Evolutionary conservation across 148 eudicot genomes (phyloP), one percentile per base, ranked within the genome.

Genomic region (Persicaria tinctoria): DNA sequence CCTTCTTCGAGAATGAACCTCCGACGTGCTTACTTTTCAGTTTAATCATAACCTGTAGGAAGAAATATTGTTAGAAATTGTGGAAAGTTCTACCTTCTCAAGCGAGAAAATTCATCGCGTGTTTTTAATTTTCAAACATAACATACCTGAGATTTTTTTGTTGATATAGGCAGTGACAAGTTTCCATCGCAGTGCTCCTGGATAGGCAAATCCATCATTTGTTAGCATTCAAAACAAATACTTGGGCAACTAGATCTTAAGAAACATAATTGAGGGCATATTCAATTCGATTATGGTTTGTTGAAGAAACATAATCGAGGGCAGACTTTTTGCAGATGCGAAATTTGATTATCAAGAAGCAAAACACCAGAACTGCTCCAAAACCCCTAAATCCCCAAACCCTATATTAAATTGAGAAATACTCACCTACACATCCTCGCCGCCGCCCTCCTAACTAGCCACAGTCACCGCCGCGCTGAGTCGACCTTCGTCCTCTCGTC

Each of bases 11-110:
- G 77, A 91, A 88, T 54, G 95, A 91, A 70, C 97, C 97, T 46
- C 93, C 95, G 9, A 86, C 87, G 74, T 93, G 92, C 74, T 89
- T 93, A 89, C 93, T 91, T 81, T 91, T 93, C 77, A 91, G 18
- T 82, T 88, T 89, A 70, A 89, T 81, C 76, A 84, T 86, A 53
- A 89, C 91, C 90, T 91, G 88, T 75, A 55, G 75, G 60, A 48
- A 4, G 59, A 76, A 17, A 68, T 47, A 49, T n/a, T 51, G 70
- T 78, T 47, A 74, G 76, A 80, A 75, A 69, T 23, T 46, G 14
- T 44, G 16, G 16, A 27, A 27, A 20, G 38, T 53, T 8, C 68
- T 23, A 14, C 13, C 38, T 70, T 63, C 48, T 74, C 55, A 57
- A 71, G 76, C 41, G 55, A 71, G 51, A 5, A 62, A 69, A 20